Evolutionary conservation across 805 yeast genomes (phyloP).

Genomic region (Wickerhamomyces queroliae): DNA sequence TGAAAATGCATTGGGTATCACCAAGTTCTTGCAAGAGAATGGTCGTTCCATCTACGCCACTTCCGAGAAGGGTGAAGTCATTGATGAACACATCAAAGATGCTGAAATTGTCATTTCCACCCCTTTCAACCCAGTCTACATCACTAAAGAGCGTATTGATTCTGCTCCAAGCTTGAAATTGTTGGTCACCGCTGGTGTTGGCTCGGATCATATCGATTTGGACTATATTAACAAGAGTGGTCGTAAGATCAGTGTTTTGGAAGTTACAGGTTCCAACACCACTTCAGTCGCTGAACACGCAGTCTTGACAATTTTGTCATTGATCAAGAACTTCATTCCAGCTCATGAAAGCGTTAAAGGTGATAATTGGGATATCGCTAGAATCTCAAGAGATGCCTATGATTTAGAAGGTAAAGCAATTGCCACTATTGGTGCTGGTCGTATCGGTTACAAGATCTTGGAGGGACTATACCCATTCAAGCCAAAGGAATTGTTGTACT

Average conservation of each 20-base stretch:
- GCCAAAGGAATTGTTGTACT: constrained; percentile 68
- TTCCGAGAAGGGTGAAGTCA: constrained; percentile 58
- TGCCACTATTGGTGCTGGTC: constrained; percentile 79
- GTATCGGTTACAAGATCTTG: constrained; percentile 73
- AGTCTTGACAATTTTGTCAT: constrained; percentile 61
- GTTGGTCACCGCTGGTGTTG: constrained; percentile 78
- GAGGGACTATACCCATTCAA: constrained; percentile 68
- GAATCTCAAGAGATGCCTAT: constrained; percentile 63
- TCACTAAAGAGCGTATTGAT: constrained; percentile 58
- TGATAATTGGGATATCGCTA: constrained; percentile 76
- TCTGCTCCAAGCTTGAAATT: constrained; percentile 68
- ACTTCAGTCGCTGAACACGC: constrained; percentile 80
- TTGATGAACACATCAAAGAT: constrained; percentile 62
- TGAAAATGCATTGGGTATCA: constrained; percentile 72
- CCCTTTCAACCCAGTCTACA: constrained; percentile 79
- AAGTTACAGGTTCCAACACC: constrained; percentile 81
- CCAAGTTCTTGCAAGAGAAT: constrained; percentile 52
- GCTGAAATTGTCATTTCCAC: constrained; percentile 78
- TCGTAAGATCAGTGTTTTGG: constrained; percentile 59
- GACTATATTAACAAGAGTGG: constrained; percentile 55
- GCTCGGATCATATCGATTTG: constrained; percentile 76
- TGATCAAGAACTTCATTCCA: constrained; percentile 74
- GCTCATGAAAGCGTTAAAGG: constrained; percentile 62
- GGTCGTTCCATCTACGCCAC: constrained; percentile 69
- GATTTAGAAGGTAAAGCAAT: constrained; percentile 73